phyloP scores from a whole-genome alignment of 73 alveolate genomes.

The Tetrahymena thermophila region DNA sequence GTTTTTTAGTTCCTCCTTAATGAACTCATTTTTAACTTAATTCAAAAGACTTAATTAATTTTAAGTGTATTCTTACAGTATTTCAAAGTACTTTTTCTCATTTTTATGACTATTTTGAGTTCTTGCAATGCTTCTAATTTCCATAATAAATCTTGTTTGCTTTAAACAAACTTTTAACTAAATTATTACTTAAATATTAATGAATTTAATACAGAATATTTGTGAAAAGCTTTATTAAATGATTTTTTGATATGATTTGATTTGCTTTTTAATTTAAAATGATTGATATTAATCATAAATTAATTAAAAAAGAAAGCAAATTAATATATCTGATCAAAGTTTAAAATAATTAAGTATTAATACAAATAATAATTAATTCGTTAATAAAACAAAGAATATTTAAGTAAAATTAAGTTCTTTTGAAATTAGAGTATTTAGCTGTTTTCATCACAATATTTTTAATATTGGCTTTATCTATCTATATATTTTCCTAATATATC shows the following conservation, averaged over 20 bases:
- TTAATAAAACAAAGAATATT: not conserved
- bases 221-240: too few species aligned
- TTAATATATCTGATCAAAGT: not conserved
- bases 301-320: too few species aligned
- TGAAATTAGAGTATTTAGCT: not conserved
- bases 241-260: too few species aligned
- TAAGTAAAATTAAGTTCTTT: not conserved
- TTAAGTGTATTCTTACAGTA: not conserved
- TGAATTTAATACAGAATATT: too few species aligned
- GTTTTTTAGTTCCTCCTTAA: not conserved
- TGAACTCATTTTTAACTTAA: not conserved
- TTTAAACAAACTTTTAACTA: too few species aligned
- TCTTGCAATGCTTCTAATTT: not conserved
- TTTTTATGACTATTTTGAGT: not conserved
- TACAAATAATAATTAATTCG: not conserved
- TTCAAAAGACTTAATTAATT: not conserved
- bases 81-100: not conserved
- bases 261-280: too few species aligned
- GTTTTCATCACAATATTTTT: not conserved
- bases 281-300: too few species aligned
- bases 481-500: not conserved
- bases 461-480: not conserved
- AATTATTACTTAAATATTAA: too few species aligned
- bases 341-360: too few species aligned
- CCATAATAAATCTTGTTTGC: not conserved